Conservation (phyloP, 768 basidiomycete genomes). For the Lactifluus subvellereus region DNA sequence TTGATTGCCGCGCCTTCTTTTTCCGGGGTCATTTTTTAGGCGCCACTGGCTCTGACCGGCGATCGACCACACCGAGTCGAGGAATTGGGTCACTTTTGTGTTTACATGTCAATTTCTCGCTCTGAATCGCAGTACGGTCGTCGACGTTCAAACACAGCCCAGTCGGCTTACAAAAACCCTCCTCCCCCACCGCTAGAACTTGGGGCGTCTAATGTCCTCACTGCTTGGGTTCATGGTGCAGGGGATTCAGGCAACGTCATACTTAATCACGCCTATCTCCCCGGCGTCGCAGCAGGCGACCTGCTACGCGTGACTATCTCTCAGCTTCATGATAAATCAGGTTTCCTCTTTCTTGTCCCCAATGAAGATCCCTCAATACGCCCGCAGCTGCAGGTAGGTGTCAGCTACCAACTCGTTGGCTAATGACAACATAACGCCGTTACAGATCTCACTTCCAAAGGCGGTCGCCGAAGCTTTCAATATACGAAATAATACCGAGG, state of each 20-base stretch:
- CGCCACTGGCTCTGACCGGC: too few relatives aligned
- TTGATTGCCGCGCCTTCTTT: neutral
- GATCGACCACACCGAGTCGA: too few relatives aligned
- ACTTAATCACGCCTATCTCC: slow-evolving; percentile 72
- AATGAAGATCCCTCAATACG: slow-evolving; percentile 56
- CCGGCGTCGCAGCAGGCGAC: slow-evolving; percentile 74
- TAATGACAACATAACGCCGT: neutral
- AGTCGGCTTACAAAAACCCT: slow-evolving; percentile 52
- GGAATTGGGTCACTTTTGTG: too few relatives aligned
- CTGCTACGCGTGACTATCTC: slow-evolving; percentile 50
- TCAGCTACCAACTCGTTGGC: neutral
- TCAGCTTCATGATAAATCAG: slow-evolving; percentile 37
- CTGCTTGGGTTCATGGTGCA: slow-evolving; percentile 69
- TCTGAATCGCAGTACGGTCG: slow-evolving; percentile 61
- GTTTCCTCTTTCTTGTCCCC: slow-evolving; percentile 61
- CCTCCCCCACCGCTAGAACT: slow-evolving; percentile 44
- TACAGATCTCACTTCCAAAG: slow-evolving; percentile 68
- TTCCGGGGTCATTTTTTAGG: too few relatives aligned
- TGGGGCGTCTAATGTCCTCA: slow-evolving; percentile 59
- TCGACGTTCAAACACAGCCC: slow-evolving; percentile 69
- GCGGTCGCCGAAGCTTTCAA: slow-evolving; percentile 66
- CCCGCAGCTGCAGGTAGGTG: slow-evolving; percentile 56
- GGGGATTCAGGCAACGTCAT: slow-evolving; percentile 55
- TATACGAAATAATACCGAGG: slow-evolving; percentile 66
- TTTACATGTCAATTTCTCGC: slow-evolving; percentile 51